phyloP scores from a whole-genome alignment of 148 eudicot genomes.

The Fagopyrum homotropicum region DNA sequence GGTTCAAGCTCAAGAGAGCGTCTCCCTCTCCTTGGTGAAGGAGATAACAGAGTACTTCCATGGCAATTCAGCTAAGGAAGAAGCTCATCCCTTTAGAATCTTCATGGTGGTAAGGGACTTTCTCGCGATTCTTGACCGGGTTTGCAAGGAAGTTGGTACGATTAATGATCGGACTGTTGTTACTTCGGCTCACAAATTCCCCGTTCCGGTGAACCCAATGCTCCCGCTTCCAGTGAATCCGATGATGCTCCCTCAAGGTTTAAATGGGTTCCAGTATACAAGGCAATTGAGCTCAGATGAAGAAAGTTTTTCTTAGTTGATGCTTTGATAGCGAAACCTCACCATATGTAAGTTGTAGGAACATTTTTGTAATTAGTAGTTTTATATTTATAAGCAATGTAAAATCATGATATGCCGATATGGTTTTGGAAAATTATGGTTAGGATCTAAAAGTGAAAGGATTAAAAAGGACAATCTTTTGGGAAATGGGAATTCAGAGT shows the following conservation, averaged over 20 bases:
- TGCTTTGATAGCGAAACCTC: conserved; percentile 5
- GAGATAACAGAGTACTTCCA: conserved; percentile 96
- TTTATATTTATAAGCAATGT: conserved; percentile 16
- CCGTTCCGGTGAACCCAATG: conserved; percentile 59
- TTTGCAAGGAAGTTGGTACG: conserved; percentile 93
- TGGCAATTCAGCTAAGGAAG: conserved; percentile 93
- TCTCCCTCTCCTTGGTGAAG: conserved; percentile 80
- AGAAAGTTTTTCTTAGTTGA: conserved; percentile 31
- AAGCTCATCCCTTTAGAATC: conserved; percentile 94
- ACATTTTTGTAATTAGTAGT: conserved; percentile 28
- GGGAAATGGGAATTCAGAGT: not conserved
- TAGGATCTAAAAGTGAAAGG: not conserved
- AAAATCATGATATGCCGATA: conserved; percentile 17
- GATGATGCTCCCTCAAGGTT: conserved; percentile 36
- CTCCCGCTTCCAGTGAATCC: conserved; percentile 57
- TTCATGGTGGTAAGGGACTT: conserved; percentile 93
- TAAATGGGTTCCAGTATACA: conserved; percentile 35
- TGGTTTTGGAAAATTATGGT: conserved; percentile 23
- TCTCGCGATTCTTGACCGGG: conserved; percentile 61
- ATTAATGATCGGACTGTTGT: conserved; percentile 59
- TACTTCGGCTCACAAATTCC: conserved; percentile 60
- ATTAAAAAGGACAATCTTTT: not conserved
- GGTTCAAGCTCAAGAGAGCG: conserved; percentile 81
- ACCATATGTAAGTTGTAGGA: conserved; percentile 17
- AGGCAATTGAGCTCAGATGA: conserved; percentile 50